Base-by-base conservation (phyloP, 164 flowering plant species). In the Warburgia ugandensis region DNA sequence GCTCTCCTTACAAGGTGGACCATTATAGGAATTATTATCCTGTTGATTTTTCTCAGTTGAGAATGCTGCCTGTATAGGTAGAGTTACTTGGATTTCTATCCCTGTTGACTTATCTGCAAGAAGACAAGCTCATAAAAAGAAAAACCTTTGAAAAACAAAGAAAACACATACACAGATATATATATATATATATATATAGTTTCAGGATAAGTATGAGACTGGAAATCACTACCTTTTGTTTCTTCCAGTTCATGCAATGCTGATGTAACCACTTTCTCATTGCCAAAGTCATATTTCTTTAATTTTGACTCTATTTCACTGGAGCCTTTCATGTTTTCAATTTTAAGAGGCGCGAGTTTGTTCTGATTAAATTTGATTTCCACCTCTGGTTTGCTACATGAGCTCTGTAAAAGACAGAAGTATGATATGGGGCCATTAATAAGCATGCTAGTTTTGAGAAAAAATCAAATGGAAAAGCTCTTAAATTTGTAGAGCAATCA, bases 351-450 rank as follows among this genome's bases (percentile, higher is more conserved):
- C 59, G 64, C 73, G 50, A 59, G 67, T 67, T 20, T 58, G 46
- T 50, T 50, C 48, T 23, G 48, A 10, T n/a, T 53, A 58, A 53
- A 60, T 66, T 61, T 66, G 64, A 54, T 70, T 64, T 56, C 76
- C 26, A 54, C 42, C 52, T 38, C 64, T 30, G 54, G 65, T 33
- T 50, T 67, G 47, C 63, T 56, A 51, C 72, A 61, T 27, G 71
- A 62, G 67, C 68, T 75, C 76, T 72, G 70, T 60, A 68, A 38
- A 66, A 58, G n/a, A 48, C 52, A 41, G 45, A 21, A 60, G 40
- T 17, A 62, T 40, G 36, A 48, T 21, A 59, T 59, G 46, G 23
- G 33, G 21, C 21, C 32, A 17, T 23, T 45, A 19, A 26, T 21
- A 20, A 1, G 2, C 37, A 40, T 32, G 0, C 20, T 31, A 16